Evolutionary conservation across 2,329 filamentous ascomycete genomes (phyloP).

Genomic region (Alternaria burnsii): DNA sequence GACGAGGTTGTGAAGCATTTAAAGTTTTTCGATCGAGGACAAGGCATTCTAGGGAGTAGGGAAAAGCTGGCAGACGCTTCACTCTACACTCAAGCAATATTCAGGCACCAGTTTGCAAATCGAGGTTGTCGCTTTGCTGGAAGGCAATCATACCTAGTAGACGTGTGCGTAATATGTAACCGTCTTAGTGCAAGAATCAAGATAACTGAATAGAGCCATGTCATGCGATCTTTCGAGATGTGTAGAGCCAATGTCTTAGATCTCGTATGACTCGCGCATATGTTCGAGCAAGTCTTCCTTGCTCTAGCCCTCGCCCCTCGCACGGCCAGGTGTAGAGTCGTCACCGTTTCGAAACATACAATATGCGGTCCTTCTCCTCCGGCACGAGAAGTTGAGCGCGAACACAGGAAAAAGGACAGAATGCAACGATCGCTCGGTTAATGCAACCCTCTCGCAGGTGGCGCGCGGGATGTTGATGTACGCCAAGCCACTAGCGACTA

Average conservation of each 20-base stretch:
- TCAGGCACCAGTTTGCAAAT: background rate
- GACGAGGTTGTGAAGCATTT: background rate
- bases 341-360: background rate
- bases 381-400: background rate
- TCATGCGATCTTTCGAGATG: background rate
- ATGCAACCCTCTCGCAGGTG: conserved; percentile 16
- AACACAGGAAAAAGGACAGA: background rate
- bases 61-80: background rate
- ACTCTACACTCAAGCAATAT: background rate
- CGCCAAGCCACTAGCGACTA: conserved; percentile 18
- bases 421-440: conserved; percentile 13
- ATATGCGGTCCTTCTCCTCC: no score
- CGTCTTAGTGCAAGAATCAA: background rate
- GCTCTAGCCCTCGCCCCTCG: background rate
- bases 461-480: conserved; percentile 11
- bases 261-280: background rate
- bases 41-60: background rate
- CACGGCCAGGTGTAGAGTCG: background rate
- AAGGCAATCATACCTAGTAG: background rate
- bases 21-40: background rate
- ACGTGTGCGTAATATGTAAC: background rate
- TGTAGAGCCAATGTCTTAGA: background rate
- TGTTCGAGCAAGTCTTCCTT: background rate
- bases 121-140: background rate
- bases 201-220: background rate